Conservation (phyloP, 163 green algal genomes). For the Chloromonas sp. region DNA sequence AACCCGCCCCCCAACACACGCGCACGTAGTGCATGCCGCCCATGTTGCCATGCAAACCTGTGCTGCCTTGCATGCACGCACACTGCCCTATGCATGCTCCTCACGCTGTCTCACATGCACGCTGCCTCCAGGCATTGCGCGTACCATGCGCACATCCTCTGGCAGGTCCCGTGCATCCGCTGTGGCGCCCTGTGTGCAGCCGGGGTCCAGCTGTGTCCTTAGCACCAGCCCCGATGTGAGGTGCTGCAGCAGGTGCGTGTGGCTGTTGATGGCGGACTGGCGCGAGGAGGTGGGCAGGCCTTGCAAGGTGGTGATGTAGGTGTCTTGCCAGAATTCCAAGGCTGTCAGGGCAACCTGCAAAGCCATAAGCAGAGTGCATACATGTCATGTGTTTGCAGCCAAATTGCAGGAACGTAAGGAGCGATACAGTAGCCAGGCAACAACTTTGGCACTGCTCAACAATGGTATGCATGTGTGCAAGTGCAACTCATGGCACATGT, state of each 20-base stretch:
- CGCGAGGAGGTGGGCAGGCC: slow-evolving; percentile 7
- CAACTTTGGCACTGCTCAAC: background rate
- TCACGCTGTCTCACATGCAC: too few species aligned
- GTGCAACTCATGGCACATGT: background rate
- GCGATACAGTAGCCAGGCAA: background rate
- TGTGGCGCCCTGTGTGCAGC: slow-evolving; percentile 21
- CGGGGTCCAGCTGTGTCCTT: slow-evolving; percentile 28
- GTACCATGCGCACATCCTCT: slow-evolving; percentile 45
- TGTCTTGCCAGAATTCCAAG: slow-evolving; percentile 42
- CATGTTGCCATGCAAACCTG: too few species aligned
- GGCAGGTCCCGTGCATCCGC: slow-evolving; percentile 48
- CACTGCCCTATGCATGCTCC: too few species aligned
- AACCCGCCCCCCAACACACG: background rate
- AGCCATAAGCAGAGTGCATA: background rate
- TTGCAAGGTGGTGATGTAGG: slow-evolving; percentile 32
- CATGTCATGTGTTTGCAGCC: background rate
- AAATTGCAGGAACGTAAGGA: background rate
- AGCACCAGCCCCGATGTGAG: slow-evolving; percentile 37
- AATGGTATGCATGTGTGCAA: slow-evolving; percentile 1
- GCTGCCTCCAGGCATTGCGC: background rate
- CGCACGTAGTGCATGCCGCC: background rate
- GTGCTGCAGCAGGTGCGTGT: slow-evolving; percentile 33
- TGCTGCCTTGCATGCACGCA: too few species aligned
- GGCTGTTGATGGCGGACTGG: slow-evolving; percentile 12
- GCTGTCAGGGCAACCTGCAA: slow-evolving; percentile 36